These are phyloP conservation scores for Penicillium canariense DNA, from an alignment of 495 filamentous ascomycete species.

Conservation along the genomic window DNA sequence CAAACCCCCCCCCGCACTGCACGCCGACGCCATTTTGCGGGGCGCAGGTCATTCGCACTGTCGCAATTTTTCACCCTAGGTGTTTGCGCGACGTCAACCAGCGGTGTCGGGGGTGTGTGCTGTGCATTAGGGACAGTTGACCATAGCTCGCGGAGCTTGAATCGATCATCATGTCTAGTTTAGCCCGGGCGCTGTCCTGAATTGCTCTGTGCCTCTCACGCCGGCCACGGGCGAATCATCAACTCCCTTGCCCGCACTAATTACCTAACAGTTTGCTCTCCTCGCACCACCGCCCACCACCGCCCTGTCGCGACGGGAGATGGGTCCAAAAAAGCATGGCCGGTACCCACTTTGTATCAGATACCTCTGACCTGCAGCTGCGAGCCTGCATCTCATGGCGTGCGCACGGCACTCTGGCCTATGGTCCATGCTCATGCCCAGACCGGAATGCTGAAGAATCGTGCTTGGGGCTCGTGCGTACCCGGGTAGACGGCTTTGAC, in stretches of 20 bases:
- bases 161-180: neutral
- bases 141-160: conserved; percentile 1
- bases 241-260: conserved; percentile 23
- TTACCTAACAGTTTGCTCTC: conserved; percentile 38
- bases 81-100: neutral
- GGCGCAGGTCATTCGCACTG: conserved; percentile 3
- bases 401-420: neutral
- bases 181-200: conserved; percentile 30
- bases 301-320: conserved; percentile 1
- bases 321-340: neutral
- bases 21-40: conserved; percentile 24
- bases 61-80: neutral
- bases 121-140: neutral
- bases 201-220: conserved; percentile 24
- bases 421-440: neutral
- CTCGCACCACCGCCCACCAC: neutral
- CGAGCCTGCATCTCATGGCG: neutral
- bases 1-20: conserved; percentile 26
- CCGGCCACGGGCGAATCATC: conserved; percentile 29
- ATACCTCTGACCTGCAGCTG: neutral
- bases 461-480: conserved; percentile 5
- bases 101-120: neutral
- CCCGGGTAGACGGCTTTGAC: conserved; percentile 3
- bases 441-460: conserved; percentile 2
- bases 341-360: neutral